phyloP scores from a whole-genome alignment of 1,139 yeast genomes.

The Hemisphaericaspora xylanilytica region DNA sequence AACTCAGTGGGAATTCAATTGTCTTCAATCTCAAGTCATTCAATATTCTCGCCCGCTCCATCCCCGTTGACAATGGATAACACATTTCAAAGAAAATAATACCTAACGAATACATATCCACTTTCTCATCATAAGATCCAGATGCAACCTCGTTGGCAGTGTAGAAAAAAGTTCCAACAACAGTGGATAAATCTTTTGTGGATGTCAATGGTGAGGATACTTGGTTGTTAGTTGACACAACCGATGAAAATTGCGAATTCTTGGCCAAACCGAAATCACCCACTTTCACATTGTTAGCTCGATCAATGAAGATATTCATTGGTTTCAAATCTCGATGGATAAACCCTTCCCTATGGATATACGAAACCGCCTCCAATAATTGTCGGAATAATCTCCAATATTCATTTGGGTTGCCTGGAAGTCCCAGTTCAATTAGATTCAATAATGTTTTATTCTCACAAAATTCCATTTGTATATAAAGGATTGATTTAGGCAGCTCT shows the following conservation, averaged over 20 bases:
- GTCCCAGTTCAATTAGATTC: conserved; percentile 78
- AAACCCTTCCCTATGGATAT: conserved; percentile 90
- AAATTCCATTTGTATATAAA: conserved; percentile 95
- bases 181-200: conserved; percentile 71
- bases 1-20: conserved; percentile 67
- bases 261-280: conserved; percentile 98
- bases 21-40: conserved; percentile 57
- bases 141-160: conserved; percentile 86
- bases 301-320: conserved; percentile 91
- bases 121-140: conserved; percentile 83
- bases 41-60: conserved; percentile 82
- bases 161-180: conserved; percentile 89
- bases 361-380: conserved; percentile 83
- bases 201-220: conserved; percentile 22
- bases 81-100: conserved; percentile 95
- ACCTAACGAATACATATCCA: conserved; percentile 94
- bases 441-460: conserved; percentile 90
- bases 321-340: conserved; percentile 96
- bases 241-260: conserved; percentile 52
- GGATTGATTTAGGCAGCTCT: conserved; percentile 42
- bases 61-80: conserved; percentile 75
- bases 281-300: conserved; percentile 81
- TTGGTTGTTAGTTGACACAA: conserved; percentile 41
- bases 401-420: conserved; percentile 70
- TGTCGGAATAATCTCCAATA: conserved; percentile 91